Evolutionary conservation across 2,329 filamentous ascomycete species (phyloP).

Genomic region (Clarireedia monteithiana): DNA sequence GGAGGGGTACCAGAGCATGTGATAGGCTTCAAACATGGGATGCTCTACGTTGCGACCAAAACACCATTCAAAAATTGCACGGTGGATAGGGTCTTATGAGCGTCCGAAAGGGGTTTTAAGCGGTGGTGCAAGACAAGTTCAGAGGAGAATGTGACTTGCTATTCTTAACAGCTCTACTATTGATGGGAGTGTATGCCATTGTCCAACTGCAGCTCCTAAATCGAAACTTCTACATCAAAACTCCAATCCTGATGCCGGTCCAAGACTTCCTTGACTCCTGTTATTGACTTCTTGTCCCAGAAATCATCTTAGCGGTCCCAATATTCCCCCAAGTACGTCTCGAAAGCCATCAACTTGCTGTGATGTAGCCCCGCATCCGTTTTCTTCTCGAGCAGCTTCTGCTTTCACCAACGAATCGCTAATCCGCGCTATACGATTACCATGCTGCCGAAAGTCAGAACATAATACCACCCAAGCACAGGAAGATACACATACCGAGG

Average conservation of each 20-base stretch:
- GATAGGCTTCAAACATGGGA: too few relatives aligned
- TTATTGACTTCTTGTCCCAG: too few relatives aligned
- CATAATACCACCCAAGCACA: background rate
- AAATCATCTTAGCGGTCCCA: background rate
- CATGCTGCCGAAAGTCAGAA: conserved; percentile 37
- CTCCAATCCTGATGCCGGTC: background rate
- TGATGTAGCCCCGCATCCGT: conserved; percentile 38
- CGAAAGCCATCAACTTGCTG: conserved; percentile 2
- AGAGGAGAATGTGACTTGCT: too few relatives aligned
- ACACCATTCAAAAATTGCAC: too few relatives aligned
- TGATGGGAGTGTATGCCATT: too few relatives aligned
- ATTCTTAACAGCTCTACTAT: too few relatives aligned
- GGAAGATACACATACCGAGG: conserved; percentile 45
- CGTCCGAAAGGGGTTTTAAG: too few relatives aligned
- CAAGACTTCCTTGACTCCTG: background rate
- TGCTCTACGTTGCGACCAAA: too few relatives aligned
- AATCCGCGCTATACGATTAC: conserved; percentile 58
- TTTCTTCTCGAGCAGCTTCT: conserved; percentile 43
- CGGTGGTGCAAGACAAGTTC: too few relatives aligned
- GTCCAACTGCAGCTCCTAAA: too few relatives aligned
- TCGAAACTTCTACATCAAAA: background rate
- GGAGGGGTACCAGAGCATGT: background rate
- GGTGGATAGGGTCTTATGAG: too few relatives aligned
- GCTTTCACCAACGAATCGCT: conserved; percentile 53
- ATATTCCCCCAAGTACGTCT: conserved; percentile 1